These are phyloP conservation scores for Pelargonium fulgidum DNA, from an alignment of 441 rosid genomes.

Conservation along the genomic window DNA sequence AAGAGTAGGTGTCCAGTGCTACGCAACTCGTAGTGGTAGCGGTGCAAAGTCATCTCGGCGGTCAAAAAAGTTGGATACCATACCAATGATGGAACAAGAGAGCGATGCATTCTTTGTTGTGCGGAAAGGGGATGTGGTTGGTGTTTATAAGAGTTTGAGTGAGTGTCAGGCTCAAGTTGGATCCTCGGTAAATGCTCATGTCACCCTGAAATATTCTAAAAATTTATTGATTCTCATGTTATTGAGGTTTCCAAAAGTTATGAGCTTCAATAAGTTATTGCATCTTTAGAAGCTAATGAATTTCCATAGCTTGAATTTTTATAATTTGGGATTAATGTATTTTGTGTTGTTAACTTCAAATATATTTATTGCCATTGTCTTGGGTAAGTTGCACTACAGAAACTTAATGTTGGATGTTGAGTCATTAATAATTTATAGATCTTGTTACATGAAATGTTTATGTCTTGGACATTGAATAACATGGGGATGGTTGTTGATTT, in stretches of 20 bases:
- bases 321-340: not conserved
- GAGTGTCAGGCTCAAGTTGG: constrained; percentile 88
- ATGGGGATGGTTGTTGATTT: not conserved
- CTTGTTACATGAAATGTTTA: not conserved
- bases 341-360: not conserved
- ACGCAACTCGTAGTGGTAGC: constrained; percentile 37
- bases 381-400: no score
- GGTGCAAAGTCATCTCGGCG: constrained; percentile 23
- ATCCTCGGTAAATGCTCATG: constrained; percentile 47
- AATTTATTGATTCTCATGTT: not conserved
- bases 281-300: constrained; percentile 3
- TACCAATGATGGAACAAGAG: constrained; percentile 37
- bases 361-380: no score
- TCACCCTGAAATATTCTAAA: not conserved
- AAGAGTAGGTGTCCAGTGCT: constrained; percentile 37
- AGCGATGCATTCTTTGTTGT: constrained; percentile 71
- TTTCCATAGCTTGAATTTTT: not conserved
- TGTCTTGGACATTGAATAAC: not conserved
- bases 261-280: not conserved
- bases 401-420: not conserved
- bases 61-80: constrained; percentile 24
- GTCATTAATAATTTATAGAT: not conserved
- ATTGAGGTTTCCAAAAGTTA: not conserved
- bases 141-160: constrained; percentile 53
- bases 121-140: constrained; percentile 79